These are phyloP conservation scores for Juncus effusus DNA, from an alignment of 176 grass and related monocot genomes.

Conservation along the genomic window DNA sequence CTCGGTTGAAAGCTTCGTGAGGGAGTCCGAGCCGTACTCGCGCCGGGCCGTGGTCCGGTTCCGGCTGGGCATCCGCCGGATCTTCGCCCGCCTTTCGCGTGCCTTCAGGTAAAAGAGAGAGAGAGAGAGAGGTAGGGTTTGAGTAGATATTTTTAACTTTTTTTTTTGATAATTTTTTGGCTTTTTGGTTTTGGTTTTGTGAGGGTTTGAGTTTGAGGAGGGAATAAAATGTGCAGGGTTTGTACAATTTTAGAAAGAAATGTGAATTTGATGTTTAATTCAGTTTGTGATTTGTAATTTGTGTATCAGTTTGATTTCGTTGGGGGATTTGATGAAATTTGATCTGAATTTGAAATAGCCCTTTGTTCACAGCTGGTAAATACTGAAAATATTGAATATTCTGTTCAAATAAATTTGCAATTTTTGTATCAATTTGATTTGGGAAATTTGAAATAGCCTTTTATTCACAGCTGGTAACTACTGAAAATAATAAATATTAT, in stretches of 20 bases:
- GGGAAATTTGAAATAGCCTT: neutral
- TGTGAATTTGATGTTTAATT: neutral
- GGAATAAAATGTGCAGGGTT: slow-evolving; percentile 13
- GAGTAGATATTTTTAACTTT: neutral
- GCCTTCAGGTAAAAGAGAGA: slow-evolving; percentile 34
- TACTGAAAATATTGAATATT: no score
- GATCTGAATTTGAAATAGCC: neutral
- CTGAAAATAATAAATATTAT: no score
- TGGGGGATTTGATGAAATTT: neutral
- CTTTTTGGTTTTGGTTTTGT: neutral
- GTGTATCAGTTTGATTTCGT: neutral
- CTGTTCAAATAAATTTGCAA: no score
- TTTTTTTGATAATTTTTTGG: neutral
- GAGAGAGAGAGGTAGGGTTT: neutral
- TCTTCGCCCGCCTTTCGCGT: slow-evolving; percentile 44
- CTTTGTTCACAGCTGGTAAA: no score
- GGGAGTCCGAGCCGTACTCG: slow-evolving; percentile 56
- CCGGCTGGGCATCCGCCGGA: slow-evolving; percentile 53
- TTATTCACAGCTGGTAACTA: no score
- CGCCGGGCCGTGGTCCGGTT: slow-evolving; percentile 46
- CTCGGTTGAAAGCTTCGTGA: slow-evolving; percentile 49
- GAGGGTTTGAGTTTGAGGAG: slow-evolving; percentile 22
- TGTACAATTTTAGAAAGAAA: slow-evolving; percentile 2
- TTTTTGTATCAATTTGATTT: no score
- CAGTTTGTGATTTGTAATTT: neutral